Evolutionary conservation across 495 filamentous ascomycete species (phyloP).

Genomic region (Trichoderma reesei): DNA sequence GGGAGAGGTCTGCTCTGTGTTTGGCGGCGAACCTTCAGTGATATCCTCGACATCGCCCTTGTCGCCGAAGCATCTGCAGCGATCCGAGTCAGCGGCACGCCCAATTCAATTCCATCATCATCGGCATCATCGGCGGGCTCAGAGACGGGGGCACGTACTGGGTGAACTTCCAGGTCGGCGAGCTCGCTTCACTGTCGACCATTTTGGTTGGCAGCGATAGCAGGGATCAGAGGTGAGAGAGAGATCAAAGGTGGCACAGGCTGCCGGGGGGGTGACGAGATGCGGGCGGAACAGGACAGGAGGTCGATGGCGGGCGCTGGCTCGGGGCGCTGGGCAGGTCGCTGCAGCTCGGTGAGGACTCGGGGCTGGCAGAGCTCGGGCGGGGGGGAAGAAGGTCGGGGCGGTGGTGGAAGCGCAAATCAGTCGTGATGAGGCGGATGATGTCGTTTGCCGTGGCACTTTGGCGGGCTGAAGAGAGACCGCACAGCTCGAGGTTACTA

Average conservation of each 20-base stretch:
- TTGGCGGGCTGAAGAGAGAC: neutral
- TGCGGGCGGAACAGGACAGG: neutral
- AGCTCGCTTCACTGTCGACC: constrained; percentile 88
- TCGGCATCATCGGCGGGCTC: neutral
- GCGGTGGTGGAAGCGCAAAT: neutral
- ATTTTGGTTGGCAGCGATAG: constrained; percentile 47
- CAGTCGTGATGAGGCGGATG: neutral
- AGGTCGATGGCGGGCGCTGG: neutral
- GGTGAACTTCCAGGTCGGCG: constrained; percentile 99
- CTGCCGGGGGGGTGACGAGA: constrained; percentile 2
- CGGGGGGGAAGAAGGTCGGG: neutral
- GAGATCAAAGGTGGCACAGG: constrained; percentile 4
- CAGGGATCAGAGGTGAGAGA: neutral
- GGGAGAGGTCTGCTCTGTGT: neutral
- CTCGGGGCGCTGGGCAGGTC: neutral
- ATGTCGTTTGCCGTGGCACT: neutral
- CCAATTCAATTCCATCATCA: neutral
- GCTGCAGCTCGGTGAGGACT: neutral
- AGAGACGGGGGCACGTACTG: constrained; percentile 62
- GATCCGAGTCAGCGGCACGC: constrained; percentile 15
- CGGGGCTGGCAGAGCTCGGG: neutral
- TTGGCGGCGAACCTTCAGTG: constrained; percentile 69
- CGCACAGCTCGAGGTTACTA: constrained; percentile 4
- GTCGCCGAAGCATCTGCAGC: constrained; percentile 88
- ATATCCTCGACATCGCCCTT: constrained; percentile 99